Evolutionary conservation across 805 yeast genomes (phyloP), one percentile per base, ranked within the genome.

Genomic region (Tetrapisispora fleetii): DNA sequence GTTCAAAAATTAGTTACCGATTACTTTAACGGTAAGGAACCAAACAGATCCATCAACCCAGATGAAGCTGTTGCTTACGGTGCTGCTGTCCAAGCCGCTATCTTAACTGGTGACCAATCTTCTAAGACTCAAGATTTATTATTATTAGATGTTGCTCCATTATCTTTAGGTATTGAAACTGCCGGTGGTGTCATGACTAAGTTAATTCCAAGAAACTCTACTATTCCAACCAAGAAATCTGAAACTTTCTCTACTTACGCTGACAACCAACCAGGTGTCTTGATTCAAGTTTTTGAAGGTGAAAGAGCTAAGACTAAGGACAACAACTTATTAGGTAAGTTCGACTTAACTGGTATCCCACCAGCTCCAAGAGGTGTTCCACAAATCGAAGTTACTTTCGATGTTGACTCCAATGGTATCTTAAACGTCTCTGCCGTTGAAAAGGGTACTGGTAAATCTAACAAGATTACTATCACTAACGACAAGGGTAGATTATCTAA

Each of bases 121-220:
- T 85, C 96, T 56, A 90, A 90, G 87, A 91, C 97, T 58, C 96
- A 91, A 78, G 98, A 90, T 71, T 78, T 90, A 71, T 80, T 93
- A 70, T 81, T 91, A 69, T 84, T 93, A 71, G 99, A 91, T 81
- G 99, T 91, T 73, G 95, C 97, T 70, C 98, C 99, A 73, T 81
- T 91, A 70, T 90, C 98, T 53, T 73, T 91, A 65, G 99, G 99
- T 84, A 91, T 91, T 74, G 98, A 91, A 79, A 91, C 97, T 65
- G 96, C 97, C 70, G 98, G 99, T 82, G 98, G 98, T 84, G 93
- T 90, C 75, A 90, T 91, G 96, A 90, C 98, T 74, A 88, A 88
- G 77, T 85, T 91, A 76, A 91, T 91, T 65, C 96, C 96, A 77
- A 85, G 99, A 80, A 91, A 91, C 85, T 85, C 97, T 52, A 90